Evolutionary conservation across 768 basidiomycete genomes (phyloP), one percentile per base, ranked within the genome.

Genomic region (Leccinellum albellum): DNA sequence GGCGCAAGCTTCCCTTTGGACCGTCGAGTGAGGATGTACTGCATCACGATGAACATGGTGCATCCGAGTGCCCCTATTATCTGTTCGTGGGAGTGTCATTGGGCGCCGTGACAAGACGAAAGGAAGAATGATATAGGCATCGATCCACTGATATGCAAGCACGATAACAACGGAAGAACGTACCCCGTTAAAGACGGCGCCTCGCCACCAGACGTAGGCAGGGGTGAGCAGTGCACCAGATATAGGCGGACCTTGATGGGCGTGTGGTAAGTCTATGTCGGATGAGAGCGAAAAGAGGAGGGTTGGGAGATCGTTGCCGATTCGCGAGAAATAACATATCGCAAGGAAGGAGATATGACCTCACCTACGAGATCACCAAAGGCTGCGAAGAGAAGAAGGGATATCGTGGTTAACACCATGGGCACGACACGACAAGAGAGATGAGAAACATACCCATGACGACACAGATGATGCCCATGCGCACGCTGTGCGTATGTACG

Each of bases 191-290:
- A 84, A 87, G 8, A 84, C 54, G 12, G 78, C 78, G 1, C 82
- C 81, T 32, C 79, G 74, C 81, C 82, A 84, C 85, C 85, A 87
- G 6, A 79, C 62, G 56, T 79, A 84, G 0, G 74, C 66, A 8
- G 73, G 59, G 0, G 82, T 78, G 7, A 87, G 76, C 26, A 86
- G 69, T 4, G 82, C 79, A 0, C 85, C 85, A 32, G 78, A 78
- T 55, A 86, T 79, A 1, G 85, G 85, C 0, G 82, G 79, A 10
- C 84, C 83, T 63, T 23, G 1, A 40, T 40, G 37, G 37, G 9
- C 37, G n/a, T 40, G 17, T 9, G 35, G 17, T 20, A n/a, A 40
- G 37, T 40, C 37, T 10, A n/a, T n/a, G 17, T 40, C n/a, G 3
- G 4, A 5, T 23, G 12, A 35, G 14, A n/a, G 5, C 4, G 17